Percentiles rank a stretch among this genome's conserved stretches.
phyloP scores from a whole-genome alignment of 1,284 basidiomycete genomes.

The Peniophora sp. region DNA sequence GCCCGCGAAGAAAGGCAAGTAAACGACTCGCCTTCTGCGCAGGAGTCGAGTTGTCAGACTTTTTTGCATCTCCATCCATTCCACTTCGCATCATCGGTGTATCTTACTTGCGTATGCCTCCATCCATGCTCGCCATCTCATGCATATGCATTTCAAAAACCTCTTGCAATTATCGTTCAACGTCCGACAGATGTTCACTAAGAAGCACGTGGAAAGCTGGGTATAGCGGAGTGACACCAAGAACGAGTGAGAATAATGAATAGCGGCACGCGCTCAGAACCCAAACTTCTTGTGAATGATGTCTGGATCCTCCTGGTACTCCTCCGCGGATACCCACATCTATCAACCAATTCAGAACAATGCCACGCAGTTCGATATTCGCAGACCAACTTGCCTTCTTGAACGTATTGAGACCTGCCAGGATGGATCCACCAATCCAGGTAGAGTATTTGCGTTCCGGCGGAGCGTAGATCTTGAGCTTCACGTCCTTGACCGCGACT shows the following conservation, averaged over 20 bases:
- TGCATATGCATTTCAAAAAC: slow-evolving; percentile 32
- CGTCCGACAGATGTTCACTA: no score
- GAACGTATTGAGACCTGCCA: slow-evolving; percentile 94
- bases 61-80: neutral
- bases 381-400: slow-evolving; percentile 69
- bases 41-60: neutral
- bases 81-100: slow-evolving; percentile 22
- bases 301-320: slow-evolving; percentile 98
- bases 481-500: slow-evolving; percentile 92
- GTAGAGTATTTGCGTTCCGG: slow-evolving; percentile 99
- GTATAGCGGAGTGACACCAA: slow-evolving; percentile 24
- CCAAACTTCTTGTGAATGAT: slow-evolving; percentile 91
- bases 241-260: slow-evolving; percentile 18
- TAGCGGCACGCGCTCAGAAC: slow-evolving; percentile 36
- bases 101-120: slow-evolving; percentile 32
- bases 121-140: slow-evolving; percentile 20
- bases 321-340: slow-evolving; percentile 99
- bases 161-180: neutral
- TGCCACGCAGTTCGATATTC: neutral
- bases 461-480: slow-evolving; percentile 99
- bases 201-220: neutral
- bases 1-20: slow-evolving; percentile 81
- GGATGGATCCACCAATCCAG: slow-evolving; percentile 97
- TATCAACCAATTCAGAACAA: slow-evolving; percentile 23
- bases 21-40: slow-evolving; percentile 24